These are phyloP conservation scores for Kondoa subrosea DNA, from an alignment of 768 basidiomycete genomes.

Conservation along the genomic window DNA sequence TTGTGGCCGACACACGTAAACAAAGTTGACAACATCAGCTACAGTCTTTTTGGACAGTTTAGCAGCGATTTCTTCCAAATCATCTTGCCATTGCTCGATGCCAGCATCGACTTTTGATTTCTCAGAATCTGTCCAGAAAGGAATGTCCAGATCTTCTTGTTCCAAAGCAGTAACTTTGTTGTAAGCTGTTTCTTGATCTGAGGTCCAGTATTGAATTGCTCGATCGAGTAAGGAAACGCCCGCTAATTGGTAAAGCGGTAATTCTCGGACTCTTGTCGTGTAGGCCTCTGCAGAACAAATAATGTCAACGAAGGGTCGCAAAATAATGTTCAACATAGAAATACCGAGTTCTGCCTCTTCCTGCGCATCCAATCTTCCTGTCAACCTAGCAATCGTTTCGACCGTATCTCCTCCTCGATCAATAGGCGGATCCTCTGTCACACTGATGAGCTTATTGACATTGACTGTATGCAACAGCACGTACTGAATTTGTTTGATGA, in stretches of 20 bases:
- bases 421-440: not conserved
- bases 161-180: conserved; percentile 14
- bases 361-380: not conserved
- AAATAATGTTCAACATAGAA: not conserved
- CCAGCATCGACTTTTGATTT: conserved; percentile 15
- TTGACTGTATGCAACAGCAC: conserved; percentile 14
- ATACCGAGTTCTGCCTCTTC: conserved; percentile 6
- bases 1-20: conserved; percentile 22
- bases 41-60: conserved; percentile 20
- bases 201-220: conserved; percentile 15
- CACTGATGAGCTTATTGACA: not conserved
- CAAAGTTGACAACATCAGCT: conserved; percentile 24
- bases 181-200: conserved; percentile 14
- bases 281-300: conserved; percentile 6
- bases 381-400: not conserved
- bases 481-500: conserved; percentile 6
- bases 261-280: conserved; percentile 12
- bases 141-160: conserved; percentile 14
- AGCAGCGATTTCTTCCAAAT: conserved; percentile 21
- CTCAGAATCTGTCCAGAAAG: conserved; percentile 24
- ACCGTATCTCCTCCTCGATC: conserved; percentile 1
- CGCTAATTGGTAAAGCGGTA: conserved; percentile 12
- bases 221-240: conserved; percentile 24
- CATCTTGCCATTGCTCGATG: conserved; percentile 23
- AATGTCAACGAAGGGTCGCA: no score